These are phyloP conservation scores for Spathaspora arborariae DNA, from an alignment of 805 yeast species.

Conservation along the genomic window DNA sequence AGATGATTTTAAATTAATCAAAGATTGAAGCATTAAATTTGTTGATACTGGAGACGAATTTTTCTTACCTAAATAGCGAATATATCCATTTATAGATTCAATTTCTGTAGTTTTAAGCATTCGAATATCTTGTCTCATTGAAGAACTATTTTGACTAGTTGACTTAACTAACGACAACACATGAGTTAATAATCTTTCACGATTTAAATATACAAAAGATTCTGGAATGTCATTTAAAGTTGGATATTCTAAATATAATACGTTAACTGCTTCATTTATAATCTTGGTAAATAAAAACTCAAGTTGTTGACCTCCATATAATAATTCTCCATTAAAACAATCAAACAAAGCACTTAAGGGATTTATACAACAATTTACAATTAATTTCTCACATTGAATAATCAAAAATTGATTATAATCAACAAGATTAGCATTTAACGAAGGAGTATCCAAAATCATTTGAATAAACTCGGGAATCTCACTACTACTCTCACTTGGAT, in stretches of 20 bases:
- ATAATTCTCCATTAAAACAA: slow-evolving; percentile 73
- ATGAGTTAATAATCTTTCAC: slow-evolving; percentile 28
- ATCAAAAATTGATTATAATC: slow-evolving; percentile 45
- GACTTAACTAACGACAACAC: slow-evolving; percentile 26
- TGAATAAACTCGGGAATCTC: slow-evolving; percentile 18
- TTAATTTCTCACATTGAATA: slow-evolving; percentile 67
- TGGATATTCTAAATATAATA: slow-evolving; percentile 32
- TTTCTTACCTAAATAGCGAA: slow-evolving; percentile 51
- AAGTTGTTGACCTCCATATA: slow-evolving; percentile 30
- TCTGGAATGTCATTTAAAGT: slow-evolving; percentile 25
- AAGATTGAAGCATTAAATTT: no score
- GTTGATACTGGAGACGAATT: no score
- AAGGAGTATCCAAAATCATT: slow-evolving; percentile 17
- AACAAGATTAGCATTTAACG: slow-evolving; percentile 24
- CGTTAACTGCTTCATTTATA: slow-evolving; percentile 43
- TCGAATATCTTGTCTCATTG: slow-evolving; percentile 68
- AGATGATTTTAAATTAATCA: slow-evolving; percentile 40
- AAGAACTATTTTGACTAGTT: slow-evolving; percentile 58
- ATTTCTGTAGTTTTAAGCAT: slow-evolving; percentile 65
- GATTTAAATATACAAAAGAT: slow-evolving; percentile 25
- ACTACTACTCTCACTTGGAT: slow-evolving; percentile 38
- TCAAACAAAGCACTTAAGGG: slow-evolving; percentile 76
- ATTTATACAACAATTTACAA: slow-evolving; percentile 80
- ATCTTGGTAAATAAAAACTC: slow-evolving; percentile 34
- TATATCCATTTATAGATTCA: slow-evolving; percentile 79